Evolutionary conservation across 2,329 filamentous ascomycete genomes (phyloP).

Genomic region (Colletotrichum sp.): DNA sequence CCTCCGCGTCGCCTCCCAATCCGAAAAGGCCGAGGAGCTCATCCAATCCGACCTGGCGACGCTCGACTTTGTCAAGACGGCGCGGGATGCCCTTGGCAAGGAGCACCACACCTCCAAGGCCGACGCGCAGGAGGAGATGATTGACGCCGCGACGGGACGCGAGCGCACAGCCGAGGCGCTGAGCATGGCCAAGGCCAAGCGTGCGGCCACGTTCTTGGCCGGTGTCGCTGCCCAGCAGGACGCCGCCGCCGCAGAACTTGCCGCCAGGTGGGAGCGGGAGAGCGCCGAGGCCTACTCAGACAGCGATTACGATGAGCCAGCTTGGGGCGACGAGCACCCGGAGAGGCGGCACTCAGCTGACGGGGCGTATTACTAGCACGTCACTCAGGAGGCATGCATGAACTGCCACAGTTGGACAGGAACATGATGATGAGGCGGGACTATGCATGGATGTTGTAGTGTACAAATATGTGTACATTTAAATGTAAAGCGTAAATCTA

Average conservation of each 20-base stretch:
- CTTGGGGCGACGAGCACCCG: neutral
- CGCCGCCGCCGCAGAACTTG: neutral
- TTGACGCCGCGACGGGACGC: neutral
- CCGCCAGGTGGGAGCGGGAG: neutral
- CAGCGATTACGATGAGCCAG: neutral
- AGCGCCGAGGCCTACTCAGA: neutral
- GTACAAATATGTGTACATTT: neutral
- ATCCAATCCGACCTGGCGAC: constrained; percentile 11
- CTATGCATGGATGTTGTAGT: neutral
- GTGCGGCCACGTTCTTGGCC: neutral
- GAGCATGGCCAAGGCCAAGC: neutral
- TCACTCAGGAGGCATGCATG: neutral
- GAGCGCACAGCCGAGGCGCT: neutral
- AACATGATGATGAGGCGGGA: neutral
- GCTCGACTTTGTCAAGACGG: neutral
- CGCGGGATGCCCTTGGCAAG: neutral
- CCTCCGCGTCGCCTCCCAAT: constrained; percentile 1
- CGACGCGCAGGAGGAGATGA: neutral
- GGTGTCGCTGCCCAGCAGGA: neutral
- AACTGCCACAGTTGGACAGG: neutral
- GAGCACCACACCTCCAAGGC: neutral
- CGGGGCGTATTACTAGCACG: neutral
- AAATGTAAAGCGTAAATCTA: neutral
- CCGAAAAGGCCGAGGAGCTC: constrained; percentile 11
- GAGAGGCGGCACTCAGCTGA: neutral